phyloP scores from a whole-genome alignment of 768 basidiomycete genomes.

The Naematelia aurantialba region DNA sequence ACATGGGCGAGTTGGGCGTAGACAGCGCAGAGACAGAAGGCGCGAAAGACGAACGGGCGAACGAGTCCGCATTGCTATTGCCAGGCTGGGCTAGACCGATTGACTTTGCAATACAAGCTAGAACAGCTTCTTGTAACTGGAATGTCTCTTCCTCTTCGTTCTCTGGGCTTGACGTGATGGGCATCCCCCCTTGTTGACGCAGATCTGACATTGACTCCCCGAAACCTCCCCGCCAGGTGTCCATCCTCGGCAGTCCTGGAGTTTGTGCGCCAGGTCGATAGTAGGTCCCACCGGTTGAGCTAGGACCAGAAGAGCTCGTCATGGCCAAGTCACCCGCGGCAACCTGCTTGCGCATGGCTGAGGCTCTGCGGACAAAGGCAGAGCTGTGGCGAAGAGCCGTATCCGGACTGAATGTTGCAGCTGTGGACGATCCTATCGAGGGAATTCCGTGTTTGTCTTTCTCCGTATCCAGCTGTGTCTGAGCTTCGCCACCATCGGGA shows the following conservation, averaged over 20 bases:
- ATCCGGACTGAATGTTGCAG: slow-evolving; percentile 28
- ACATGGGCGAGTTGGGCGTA: slow-evolving; percentile 50
- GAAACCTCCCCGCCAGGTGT: slow-evolving; percentile 43
- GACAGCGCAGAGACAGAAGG: slow-evolving; percentile 44
- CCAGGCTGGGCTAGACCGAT: slow-evolving; percentile 90
- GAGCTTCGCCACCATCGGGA: not conserved
- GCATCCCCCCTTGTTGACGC: slow-evolving; percentile 17
- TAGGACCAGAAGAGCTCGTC: slow-evolving; percentile 31
- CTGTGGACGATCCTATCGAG: not conserved
- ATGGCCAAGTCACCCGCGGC: slow-evolving; percentile 53
- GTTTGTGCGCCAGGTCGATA: slow-evolving; percentile 44
- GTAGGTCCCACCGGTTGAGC: slow-evolving; percentile 36
- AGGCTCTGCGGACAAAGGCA: slow-evolving; percentile 24
- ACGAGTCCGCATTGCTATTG: slow-evolving; percentile 18
- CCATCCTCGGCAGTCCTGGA: slow-evolving; percentile 45
- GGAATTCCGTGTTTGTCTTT: slow-evolving; percentile 1
- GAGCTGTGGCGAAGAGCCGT: slow-evolving; percentile 22
- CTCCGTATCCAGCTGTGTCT: slow-evolving; percentile 5
- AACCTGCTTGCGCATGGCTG: slow-evolving; percentile 44
- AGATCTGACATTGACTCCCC: slow-evolving; percentile 23
- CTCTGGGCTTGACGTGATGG: slow-evolving; percentile 11
- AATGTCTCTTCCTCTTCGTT: slow-evolving; percentile 13
- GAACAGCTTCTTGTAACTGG: slow-evolving; percentile 87
- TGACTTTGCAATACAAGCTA: slow-evolving; percentile 95
- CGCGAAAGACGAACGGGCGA: slow-evolving; percentile 25